phyloP scores from a whole-genome alignment of 129 eudicot species.

The Sambucus nigra region DNA sequence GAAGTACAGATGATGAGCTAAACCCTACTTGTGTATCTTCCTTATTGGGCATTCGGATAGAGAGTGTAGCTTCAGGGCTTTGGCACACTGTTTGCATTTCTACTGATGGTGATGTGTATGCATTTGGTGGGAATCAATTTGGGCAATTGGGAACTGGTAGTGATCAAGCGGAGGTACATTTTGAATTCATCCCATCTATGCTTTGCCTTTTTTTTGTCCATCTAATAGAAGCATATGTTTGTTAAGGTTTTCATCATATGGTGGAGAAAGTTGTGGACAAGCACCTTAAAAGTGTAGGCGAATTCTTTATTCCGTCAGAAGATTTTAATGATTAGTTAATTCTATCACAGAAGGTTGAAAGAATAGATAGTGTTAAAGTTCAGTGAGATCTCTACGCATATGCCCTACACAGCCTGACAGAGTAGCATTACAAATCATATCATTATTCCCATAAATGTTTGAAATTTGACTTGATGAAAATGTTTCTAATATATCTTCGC shows the following conservation, averaged over 20 bases:
- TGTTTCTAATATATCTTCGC: neutral
- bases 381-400: neutral
- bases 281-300: too few relatives aligned
- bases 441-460: too few relatives aligned
- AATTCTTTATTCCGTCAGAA: too few relatives aligned
- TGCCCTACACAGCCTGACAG: too few relatives aligned
- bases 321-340: too few relatives aligned
- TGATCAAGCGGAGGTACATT: conserved; percentile 85
- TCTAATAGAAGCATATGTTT: neutral
- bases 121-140: conserved; percentile 95
- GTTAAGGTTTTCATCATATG: too few relatives aligned
- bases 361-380: too few relatives aligned
- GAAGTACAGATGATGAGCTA: conserved; percentile 89
- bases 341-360: too few relatives aligned
- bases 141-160: conserved; percentile 95
- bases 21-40: conserved; percentile 89
- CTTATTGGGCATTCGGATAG: conserved; percentile 69
- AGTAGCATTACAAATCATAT: neutral
- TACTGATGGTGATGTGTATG: conserved; percentile 79
- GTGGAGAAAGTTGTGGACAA: neutral
- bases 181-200: neutral
- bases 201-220: neutral
- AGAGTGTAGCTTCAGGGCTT: conserved; percentile 78
- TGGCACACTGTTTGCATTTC: conserved; percentile 95
- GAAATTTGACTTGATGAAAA: neutral